A percentile compares a stretch with the other conserved stretches of the same genome.
phyloP scores from a whole-genome alignment of 495 filamentous ascomycete genomes.

The Penicillium salamii region DNA sequence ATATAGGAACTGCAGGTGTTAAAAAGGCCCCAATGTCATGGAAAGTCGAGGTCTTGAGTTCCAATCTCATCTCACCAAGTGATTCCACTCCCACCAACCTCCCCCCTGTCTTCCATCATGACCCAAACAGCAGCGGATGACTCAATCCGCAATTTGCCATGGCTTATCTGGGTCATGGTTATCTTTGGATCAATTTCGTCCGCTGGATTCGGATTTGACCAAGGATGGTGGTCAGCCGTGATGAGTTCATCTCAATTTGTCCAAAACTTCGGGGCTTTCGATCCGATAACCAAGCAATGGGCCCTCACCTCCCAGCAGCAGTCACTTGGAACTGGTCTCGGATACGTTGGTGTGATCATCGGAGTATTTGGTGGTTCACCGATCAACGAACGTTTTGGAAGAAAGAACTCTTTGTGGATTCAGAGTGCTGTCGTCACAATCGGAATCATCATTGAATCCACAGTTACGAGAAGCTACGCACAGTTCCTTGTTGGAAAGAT shows the following conservation, averaged over 20 bases:
- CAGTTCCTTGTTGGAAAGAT: slow-evolving; percentile 2
- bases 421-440: neutral
- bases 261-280: neutral
- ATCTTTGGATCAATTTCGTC: neutral
- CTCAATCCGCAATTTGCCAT: neutral
- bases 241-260: neutral
- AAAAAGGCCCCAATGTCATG: too few species aligned
- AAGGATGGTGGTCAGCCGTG: neutral
- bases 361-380: neutral
- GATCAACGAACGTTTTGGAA: slow-evolving; percentile 1
- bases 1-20: too few species aligned
- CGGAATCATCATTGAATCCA: slow-evolving; percentile 3
- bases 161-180: neutral
- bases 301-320: neutral
- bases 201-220: neutral
- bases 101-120: too few species aligned
- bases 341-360: slow-evolving; percentile 5
- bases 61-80: too few species aligned
- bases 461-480: neutral
- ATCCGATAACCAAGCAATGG: neutral
- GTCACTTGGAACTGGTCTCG: slow-evolving; percentile 1
- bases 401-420: neutral
- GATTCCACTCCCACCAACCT: too few species aligned
- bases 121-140: neutral
- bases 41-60: too few species aligned